Conservation (phyloP, 140 eudicot species). For the Bidens hawaiensis region DNA sequence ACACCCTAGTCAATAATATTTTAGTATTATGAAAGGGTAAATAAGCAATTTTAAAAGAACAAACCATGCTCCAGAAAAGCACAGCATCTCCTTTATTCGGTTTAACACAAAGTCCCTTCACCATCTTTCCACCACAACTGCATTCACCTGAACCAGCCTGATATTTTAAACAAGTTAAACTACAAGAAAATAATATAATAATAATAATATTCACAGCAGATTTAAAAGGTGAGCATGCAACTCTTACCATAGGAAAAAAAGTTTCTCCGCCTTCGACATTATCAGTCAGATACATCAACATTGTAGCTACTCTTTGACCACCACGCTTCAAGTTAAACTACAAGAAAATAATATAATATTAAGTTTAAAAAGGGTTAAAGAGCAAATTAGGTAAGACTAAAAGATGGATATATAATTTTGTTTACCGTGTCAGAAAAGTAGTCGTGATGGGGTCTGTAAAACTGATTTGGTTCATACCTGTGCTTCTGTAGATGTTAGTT, state of each 20-base stretch:
- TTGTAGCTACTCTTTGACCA: conserved; percentile 95
- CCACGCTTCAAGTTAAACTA: conserved; percentile 87
- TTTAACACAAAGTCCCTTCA: conserved; percentile 77
- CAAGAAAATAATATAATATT: conserved; percentile 9
- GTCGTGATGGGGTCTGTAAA: conserved; percentile 93
- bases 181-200: too few species aligned
- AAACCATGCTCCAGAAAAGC: conserved; percentile 98
- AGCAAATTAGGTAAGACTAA: neutral
- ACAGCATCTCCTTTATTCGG: conserved; percentile 96
- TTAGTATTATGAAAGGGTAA: neutral
- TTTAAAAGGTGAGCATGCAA: conserved; percentile 14
- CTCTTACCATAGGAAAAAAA: conserved; percentile 71
- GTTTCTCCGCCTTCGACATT: conserved; percentile 97
- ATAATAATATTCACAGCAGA: too few species aligned
- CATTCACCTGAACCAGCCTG: conserved; percentile 95
- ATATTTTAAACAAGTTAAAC: conserved; percentile 16
- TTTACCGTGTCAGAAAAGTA: conserved; percentile 87
- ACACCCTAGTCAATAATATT: too few species aligned
- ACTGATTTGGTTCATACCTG: conserved; percentile 95
- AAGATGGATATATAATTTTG: neutral
- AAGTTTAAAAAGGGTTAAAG: neutral
- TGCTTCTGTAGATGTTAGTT: conserved; percentile 85
- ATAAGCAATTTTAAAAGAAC: conserved; percentile 19
- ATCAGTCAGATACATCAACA: conserved; percentile 92
- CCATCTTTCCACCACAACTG: conserved; percentile 92